Conservation (phyloP, 2,329 filamentous ascomycete genomes). For the Tolypocladium tropicale region DNA sequence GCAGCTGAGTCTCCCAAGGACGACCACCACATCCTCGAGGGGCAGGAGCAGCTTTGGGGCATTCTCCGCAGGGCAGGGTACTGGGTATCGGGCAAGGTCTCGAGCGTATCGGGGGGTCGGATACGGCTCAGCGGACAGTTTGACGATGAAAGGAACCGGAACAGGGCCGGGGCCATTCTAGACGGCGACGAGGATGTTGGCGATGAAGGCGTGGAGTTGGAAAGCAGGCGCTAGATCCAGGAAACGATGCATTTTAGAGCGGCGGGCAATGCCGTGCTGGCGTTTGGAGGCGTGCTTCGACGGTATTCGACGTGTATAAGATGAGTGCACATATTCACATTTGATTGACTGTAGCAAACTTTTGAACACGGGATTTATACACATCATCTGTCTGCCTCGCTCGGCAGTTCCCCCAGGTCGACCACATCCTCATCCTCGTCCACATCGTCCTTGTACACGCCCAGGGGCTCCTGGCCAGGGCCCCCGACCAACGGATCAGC, state of each 20-base stretch:
- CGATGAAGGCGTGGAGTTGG: constrained; percentile 33
- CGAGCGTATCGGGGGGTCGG: constrained; percentile 42
- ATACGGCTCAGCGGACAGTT: constrained; percentile 37
- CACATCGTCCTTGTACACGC: constrained; percentile 11
- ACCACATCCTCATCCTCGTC: constrained; percentile 26
- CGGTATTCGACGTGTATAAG: neutral
- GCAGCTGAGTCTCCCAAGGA: constrained; percentile 65
- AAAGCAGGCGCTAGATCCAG: constrained; percentile 18
- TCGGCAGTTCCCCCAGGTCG: constrained; percentile 19
- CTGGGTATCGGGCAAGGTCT: constrained; percentile 50
- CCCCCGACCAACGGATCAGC: constrained; percentile 17
- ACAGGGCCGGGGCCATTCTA: constrained; percentile 33
- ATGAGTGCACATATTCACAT: neutral
- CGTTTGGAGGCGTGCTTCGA: neutral
- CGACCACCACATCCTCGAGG: constrained; percentile 42
- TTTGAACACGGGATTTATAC: neutral
- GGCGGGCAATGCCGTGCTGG: neutral
- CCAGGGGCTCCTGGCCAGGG: constrained; percentile 8
- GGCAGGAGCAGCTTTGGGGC: constrained; percentile 57
- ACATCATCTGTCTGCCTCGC: constrained; percentile 4
- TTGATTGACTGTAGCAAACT: neutral
- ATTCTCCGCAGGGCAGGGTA: constrained; percentile 39
- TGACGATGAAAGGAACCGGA: constrained; percentile 26
- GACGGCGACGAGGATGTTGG: constrained; percentile 30
- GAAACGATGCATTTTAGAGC: neutral